These are phyloP conservation scores for Globisporangium emineosum DNA, from an alignment of 352 stramenopile genomes.

Conservation along the genomic window DNA sequence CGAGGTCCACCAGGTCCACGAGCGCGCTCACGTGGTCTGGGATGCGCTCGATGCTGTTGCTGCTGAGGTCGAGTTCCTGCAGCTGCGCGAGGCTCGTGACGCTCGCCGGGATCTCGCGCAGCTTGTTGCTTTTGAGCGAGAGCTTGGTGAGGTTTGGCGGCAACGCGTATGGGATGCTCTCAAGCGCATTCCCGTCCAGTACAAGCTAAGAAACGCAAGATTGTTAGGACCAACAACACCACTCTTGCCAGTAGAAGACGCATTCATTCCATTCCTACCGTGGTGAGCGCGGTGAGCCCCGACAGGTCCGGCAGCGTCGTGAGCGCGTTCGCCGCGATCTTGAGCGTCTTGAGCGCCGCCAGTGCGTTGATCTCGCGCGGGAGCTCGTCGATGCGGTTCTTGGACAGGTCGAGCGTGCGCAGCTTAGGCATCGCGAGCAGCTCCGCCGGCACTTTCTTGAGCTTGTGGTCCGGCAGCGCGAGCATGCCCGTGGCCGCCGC, in stretches of 20 bases:
- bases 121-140: slow-evolving; percentile 61
- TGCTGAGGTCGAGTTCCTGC: slow-evolving; percentile 65
- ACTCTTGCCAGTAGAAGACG: not conserved
- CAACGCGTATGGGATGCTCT: slow-evolving; percentile 46
- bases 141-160: slow-evolving; percentile 77
- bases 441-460: slow-evolving; percentile 66
- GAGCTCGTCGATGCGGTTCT: slow-evolving; percentile 61
- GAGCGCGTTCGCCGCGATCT: slow-evolving; percentile 60
- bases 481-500: slow-evolving; percentile 64
- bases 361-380: slow-evolving; percentile 38
- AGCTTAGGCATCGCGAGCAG: slow-evolving; percentile 47
- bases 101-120: slow-evolving; percentile 39
- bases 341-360: slow-evolving; percentile 67
- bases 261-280: slow-evolving; percentile 28
- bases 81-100: slow-evolving; percentile 49
- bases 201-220: too few species aligned
- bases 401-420: slow-evolving; percentile 68
- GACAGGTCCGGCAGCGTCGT: slow-evolving; percentile 62
- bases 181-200: slow-evolving; percentile 67
- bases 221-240: not conserved
- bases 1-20: slow-evolving; percentile 61
- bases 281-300: slow-evolving; percentile 59
- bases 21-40: slow-evolving; percentile 43
- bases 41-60: slow-evolving; percentile 51
- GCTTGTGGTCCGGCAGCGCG: slow-evolving; percentile 67